Evolutionary conservation across 495 filamentous ascomycete species (phyloP).

Genomic region (Xylaria telfairii): DNA sequence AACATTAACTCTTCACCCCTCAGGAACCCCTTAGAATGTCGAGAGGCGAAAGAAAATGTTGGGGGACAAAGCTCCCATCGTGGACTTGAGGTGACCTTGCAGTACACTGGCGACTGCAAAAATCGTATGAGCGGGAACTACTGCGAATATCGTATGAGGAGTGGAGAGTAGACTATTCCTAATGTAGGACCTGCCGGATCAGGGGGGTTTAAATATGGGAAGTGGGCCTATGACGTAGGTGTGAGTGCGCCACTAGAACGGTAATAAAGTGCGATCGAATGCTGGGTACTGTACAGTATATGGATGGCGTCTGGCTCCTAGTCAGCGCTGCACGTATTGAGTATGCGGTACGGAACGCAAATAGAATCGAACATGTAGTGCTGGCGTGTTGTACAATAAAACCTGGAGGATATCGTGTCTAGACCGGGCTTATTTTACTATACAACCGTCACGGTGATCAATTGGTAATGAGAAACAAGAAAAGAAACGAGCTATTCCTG

Average conservation of each 20-base stretch:
- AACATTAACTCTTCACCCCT: not conserved
- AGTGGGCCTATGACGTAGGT: constrained; percentile 20
- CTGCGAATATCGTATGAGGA: constrained; percentile 25
- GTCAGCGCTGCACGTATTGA: not conserved
- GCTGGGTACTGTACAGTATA: constrained; percentile 21
- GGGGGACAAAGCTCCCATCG: not conserved
- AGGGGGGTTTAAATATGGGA: not conserved
- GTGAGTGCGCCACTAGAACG: constrained; percentile 16
- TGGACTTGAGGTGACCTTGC: not conserved
- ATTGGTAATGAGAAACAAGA: not conserved
- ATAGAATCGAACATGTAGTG: not conserved
- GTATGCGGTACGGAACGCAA: not conserved
- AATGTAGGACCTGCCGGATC: constrained; percentile 22
- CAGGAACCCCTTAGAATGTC: too few species aligned
- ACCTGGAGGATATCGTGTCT: not conserved
- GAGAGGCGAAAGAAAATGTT: not conserved
- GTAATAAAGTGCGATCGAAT: constrained; percentile 22
- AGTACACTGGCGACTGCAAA: not conserved
- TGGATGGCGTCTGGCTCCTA: not conserved
- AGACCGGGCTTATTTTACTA: not conserved
- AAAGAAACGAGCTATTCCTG: not conserved
- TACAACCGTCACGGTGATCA: not conserved
- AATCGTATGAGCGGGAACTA: constrained; percentile 8
- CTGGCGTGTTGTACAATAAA: not conserved
- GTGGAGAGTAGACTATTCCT: constrained; percentile 1